A percentile compares a stretch with the other conserved stretches of the same genome.
Evolutionary conservation across 306 rosid species (phyloP).

Genomic region (Ziziphus jujuba): DNA sequence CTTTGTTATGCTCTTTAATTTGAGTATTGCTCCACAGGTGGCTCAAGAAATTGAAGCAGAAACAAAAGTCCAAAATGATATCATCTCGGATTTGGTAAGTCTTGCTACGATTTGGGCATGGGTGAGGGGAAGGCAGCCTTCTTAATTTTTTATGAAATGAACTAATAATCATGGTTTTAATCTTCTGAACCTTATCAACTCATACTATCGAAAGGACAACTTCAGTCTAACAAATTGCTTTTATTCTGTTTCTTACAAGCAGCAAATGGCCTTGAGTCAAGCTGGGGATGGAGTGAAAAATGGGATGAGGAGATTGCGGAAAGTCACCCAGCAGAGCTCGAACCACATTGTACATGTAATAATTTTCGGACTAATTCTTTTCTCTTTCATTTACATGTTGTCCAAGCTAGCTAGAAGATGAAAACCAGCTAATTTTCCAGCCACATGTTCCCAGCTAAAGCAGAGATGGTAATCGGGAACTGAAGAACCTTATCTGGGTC

Average conservation of each 20-base stretch:
- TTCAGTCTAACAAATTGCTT: slow-evolving; percentile 19
- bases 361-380: slow-evolving; percentile 29
- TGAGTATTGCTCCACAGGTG: slow-evolving; percentile 23
- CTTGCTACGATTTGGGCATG: background rate
- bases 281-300: slow-evolving; percentile 35
- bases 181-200: background rate
- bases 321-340: slow-evolving; percentile 19
- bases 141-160: too few species aligned
- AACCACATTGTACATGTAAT: slow-evolving; percentile 35
- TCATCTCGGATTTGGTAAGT: slow-evolving; percentile 27
- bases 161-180: too few species aligned
- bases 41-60: slow-evolving; percentile 40
- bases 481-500: background rate
- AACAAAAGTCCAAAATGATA: slow-evolving; percentile 33
- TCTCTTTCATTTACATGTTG: slow-evolving; percentile 29
- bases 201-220: background rate
- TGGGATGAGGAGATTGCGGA: slow-evolving; percentile 35
- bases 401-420: slow-evolving; percentile 29
- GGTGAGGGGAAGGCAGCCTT: too few species aligned
- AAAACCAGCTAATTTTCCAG: background rate
- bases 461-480: background rate
- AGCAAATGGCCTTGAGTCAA: slow-evolving; percentile 39
- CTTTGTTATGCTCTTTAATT: background rate
- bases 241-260: slow-evolving; percentile 8
- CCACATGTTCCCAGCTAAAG: background rate